Percentiles rank a stretch among this genome's conserved stretches.
Conservation (phyloP, 495 filamentous ascomycete species). For the Melanomma pulvis-pyrius region DNA sequence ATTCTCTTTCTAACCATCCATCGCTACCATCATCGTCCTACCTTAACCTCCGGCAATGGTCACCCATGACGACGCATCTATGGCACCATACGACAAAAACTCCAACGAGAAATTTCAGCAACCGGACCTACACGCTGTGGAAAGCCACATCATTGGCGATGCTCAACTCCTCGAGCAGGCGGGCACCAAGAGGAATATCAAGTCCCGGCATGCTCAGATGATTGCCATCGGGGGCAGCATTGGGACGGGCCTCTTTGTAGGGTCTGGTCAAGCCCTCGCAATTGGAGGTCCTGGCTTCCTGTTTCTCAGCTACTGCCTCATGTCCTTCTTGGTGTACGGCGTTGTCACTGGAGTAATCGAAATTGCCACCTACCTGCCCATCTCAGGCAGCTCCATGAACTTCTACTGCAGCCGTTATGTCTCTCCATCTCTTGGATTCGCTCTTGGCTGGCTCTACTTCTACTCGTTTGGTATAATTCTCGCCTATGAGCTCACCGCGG, state of each 20-base stretch:
- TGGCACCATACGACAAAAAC: too few relatives aligned
- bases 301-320: conserved; percentile 67
- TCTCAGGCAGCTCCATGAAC: conserved; percentile 72
- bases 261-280: conserved; percentile 63
- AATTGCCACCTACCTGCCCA: conserved; percentile 72
- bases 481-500: conserved; percentile 69
- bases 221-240: conserved; percentile 62
- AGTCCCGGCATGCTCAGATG: conserved; percentile 14
- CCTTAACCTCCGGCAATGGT: too few relatives aligned
- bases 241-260: conserved; percentile 74
- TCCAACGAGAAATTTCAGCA: too few relatives aligned
- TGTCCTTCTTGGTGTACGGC: conserved; percentile 62
- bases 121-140: too few relatives aligned
- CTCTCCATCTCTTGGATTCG: conserved; percentile 69
- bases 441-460: conserved; percentile 70
- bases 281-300: conserved; percentile 65
- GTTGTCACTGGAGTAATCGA: conserved; percentile 60
- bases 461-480: conserved; percentile 64
- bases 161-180: too few relatives aligned
- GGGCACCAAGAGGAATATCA: too few relatives aligned
- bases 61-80: too few relatives aligned
- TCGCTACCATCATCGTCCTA: too few relatives aligned
- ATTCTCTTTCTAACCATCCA: too few relatives aligned
- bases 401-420: conserved; percentile 64
- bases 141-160: too few relatives aligned